phyloP scores from a whole-genome alignment of 306 rosid species.

The Adenanthera pavonina region DNA sequence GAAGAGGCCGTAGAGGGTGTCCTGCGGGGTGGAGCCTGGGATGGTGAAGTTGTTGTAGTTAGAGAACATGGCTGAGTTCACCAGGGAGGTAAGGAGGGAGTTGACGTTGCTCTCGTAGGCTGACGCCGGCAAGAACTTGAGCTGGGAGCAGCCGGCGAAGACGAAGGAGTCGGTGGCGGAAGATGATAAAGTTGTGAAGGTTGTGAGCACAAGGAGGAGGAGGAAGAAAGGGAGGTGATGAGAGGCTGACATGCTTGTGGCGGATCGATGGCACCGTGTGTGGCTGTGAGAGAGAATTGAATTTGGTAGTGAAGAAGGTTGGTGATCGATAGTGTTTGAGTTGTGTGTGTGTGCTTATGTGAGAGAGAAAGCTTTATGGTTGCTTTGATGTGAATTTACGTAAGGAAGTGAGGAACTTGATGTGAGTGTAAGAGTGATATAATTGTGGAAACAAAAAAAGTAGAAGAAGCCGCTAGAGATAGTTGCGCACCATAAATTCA shows the following conservation, averaged over 20 bases:
- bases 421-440: slow-evolving; percentile 16
- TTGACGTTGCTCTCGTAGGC: slow-evolving; percentile 55
- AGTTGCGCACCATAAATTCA: neutral
- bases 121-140: slow-evolving; percentile 51
- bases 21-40: slow-evolving; percentile 32
- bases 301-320: neutral
- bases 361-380: slow-evolving; percentile 32
- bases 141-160: slow-evolving; percentile 65
- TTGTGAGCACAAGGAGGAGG: slow-evolving; percentile 37
- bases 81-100: slow-evolving; percentile 73
- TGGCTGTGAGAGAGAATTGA: slow-evolving; percentile 1
- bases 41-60: slow-evolving; percentile 75
- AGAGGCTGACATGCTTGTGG: slow-evolving; percentile 43
- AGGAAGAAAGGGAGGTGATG: slow-evolving; percentile 29
- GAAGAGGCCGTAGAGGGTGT: slow-evolving; percentile 60
- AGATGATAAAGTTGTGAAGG: slow-evolving; percentile 40
- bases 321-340: neutral
- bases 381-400: slow-evolving; percentile 66
- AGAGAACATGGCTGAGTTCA: slow-evolving; percentile 60
- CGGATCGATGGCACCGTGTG: neutral
- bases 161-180: slow-evolving; percentile 51
- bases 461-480: neutral
- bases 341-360: neutral
- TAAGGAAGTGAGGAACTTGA: slow-evolving; percentile 45
- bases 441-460: slow-evolving; percentile 28